These are phyloP conservation scores for Phylloporus sp. DNA, from an alignment of 768 basidiomycete species.

Conservation along the genomic window DNA sequence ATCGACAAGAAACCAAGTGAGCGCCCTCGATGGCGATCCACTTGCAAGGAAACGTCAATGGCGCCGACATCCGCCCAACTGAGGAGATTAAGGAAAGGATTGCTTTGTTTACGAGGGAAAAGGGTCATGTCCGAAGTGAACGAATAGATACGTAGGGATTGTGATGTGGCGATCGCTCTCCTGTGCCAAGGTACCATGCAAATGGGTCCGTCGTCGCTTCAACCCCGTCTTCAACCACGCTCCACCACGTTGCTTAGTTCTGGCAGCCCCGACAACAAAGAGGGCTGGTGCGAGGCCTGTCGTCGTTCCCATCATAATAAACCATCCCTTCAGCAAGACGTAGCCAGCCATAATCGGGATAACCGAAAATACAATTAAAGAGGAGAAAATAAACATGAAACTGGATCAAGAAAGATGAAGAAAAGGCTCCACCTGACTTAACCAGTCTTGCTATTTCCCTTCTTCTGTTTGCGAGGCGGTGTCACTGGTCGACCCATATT, in stretches of 20 bases:
- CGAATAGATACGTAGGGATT: constrained; percentile 31
- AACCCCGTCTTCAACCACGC: constrained; percentile 9
- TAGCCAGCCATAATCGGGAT: constrained; percentile 22
- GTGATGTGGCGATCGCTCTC: constrained; percentile 21
- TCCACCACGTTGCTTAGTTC: constrained; percentile 13
- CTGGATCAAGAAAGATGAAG: constrained; percentile 26
- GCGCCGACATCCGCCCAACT: constrained; percentile 3
- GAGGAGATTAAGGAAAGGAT: constrained; percentile 16
- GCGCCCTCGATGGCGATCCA: constrained; percentile 2
- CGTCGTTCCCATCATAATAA: constrained; percentile 16
- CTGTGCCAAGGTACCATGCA: constrained; percentile 19
- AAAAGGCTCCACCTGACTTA: constrained; percentile 27
- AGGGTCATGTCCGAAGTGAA: constrained; percentile 24
- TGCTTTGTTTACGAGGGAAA: constrained; percentile 15
- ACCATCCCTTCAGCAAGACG: constrained; percentile 26
- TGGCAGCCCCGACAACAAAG: constrained; percentile 7
- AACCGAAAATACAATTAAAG: constrained; percentile 26
- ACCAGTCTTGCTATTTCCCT: constrained; percentile 79
- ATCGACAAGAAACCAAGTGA: background rate
- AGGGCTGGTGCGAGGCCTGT: constrained; percentile 11
- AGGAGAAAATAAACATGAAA: constrained; percentile 29
- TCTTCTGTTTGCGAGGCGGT: constrained; percentile 96
- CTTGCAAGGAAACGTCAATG: constrained; percentile 3
- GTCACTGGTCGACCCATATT: constrained; percentile 87
- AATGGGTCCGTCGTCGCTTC: constrained; percentile 21